A percentile compares a stretch with the other conserved stretches of the same genome.
These are phyloP conservation scores for Dioscorea alata DNA, from an alignment of 106 monocot species.

Conservation along the genomic window DNA sequence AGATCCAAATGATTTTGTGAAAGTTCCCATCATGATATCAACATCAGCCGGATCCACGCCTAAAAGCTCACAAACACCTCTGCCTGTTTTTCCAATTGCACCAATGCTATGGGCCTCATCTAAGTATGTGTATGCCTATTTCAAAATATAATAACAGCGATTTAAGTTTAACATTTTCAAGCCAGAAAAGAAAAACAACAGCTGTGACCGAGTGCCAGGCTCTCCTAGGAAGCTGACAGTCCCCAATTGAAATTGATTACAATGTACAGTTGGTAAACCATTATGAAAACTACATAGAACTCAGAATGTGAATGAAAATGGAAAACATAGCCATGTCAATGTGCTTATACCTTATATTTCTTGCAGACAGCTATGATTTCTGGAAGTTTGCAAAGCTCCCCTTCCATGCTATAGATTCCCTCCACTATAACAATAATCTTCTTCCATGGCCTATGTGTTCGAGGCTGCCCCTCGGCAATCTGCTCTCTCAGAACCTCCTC, in stretches of 20 bases:
- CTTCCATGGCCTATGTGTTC: constrained; percentile 94
- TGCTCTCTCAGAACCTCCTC: constrained; percentile 95
- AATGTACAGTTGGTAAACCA: no score
- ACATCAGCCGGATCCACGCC: constrained; percentile 75
- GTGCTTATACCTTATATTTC: constrained; percentile 81
- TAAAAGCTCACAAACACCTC: constrained; percentile 77
- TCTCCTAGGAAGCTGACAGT: background rate
- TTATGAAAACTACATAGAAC: no score
- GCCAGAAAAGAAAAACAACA: no score
- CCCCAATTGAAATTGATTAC: background rate
- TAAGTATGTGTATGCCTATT: constrained; percentile 72
- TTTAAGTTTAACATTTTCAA: no score
- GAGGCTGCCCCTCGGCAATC: constrained; percentile 86
- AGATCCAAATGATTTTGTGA: constrained; percentile 84
- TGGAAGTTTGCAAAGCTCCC: constrained; percentile 96
- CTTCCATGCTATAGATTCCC: constrained; percentile 99
- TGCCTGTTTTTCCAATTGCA: constrained; percentile 64
- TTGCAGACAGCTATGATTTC: constrained; percentile 95
- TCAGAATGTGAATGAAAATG: no score
- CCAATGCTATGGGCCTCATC: constrained; percentile 88
- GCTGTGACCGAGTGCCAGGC: no score
- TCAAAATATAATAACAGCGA: background rate
- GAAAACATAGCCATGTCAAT: no score
- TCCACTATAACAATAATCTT: constrained; percentile 96
- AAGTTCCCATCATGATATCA: constrained; percentile 90